These are phyloP conservation scores for Ustilago cynodontis DNA, from an alignment of 1,284 basidiomycete species.

Conservation along the genomic window DNA sequence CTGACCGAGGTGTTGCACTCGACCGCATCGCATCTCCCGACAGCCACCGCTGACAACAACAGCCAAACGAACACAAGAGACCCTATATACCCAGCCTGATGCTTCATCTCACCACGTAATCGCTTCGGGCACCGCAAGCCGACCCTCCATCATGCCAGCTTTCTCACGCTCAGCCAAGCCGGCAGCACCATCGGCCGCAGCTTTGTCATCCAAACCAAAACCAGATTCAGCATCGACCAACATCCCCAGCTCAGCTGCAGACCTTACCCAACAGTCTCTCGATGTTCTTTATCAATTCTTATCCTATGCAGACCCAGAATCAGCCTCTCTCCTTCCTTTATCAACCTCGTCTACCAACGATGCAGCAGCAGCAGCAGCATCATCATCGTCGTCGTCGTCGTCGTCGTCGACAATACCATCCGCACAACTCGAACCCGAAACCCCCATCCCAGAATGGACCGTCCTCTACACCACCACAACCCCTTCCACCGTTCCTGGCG, in stretches of 20 bases:
- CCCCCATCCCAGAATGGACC: constrained; percentile 55
- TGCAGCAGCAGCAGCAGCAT: no score
- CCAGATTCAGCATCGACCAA: neutral
- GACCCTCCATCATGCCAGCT: constrained; percentile 15
- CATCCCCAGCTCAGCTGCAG: constrained; percentile 16
- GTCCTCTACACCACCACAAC: constrained; percentile 49
- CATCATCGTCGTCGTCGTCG: constrained; percentile 3
- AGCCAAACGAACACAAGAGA: neutral
- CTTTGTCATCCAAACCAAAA: constrained; percentile 7
- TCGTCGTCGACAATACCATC: constrained; percentile 23
- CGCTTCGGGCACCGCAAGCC: neutral
- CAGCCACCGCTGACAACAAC: neutral
- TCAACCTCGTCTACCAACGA: constrained; percentile 4
- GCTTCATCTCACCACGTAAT: constrained; percentile 3
- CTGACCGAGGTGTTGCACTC: no score
- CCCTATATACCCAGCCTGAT: constrained; percentile 4
- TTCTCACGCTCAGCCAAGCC: constrained; percentile 26
- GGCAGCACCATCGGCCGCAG: constrained; percentile 3
- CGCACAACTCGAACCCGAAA: constrained; percentile 23
- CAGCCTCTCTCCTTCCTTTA: constrained; percentile 35
- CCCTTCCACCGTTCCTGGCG: constrained; percentile 18
- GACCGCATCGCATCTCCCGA: neutral
- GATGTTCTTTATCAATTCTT: constrained; percentile 48
- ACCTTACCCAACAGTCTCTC: constrained; percentile 41
- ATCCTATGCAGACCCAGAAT: constrained; percentile 40